phyloP scores from a whole-genome alignment of 2,329 filamentous ascomycete species.

The Hymenoscyphus salicellus region DNA sequence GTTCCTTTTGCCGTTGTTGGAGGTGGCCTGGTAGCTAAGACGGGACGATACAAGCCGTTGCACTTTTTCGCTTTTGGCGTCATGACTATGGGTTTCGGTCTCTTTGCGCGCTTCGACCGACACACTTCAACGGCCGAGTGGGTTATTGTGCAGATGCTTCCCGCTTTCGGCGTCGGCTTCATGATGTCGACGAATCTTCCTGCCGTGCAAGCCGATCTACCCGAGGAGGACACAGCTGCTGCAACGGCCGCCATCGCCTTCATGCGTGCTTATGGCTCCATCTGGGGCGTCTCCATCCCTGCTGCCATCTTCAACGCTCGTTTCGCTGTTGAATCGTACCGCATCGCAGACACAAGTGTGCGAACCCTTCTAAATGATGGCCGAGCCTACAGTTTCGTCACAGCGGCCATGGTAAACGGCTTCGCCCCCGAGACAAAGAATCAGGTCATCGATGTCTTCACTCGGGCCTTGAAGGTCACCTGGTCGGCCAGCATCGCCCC shows the following conservation, averaged over 20 bases:
- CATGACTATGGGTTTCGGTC: background rate
- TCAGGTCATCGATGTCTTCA: background rate
- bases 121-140: background rate
- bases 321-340: too few species aligned
- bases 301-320: background rate
- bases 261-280: too few species aligned
- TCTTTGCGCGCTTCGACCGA: background rate
- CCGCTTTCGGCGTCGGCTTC: background rate
- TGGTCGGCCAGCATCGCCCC: background rate
- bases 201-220: background rate
- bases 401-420: too few species aligned
- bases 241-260: background rate
- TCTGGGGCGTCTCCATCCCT: constrained; percentile 45
- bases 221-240: background rate
- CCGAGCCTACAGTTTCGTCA: too few species aligned
- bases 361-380: background rate
- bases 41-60: background rate
- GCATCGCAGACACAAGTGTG: too few species aligned
- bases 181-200: background rate
- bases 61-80: background rate
- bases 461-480: too few species aligned
- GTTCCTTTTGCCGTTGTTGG: too few species aligned
- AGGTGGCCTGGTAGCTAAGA: too few species aligned
- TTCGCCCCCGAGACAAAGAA: too few species aligned
- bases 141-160: background rate